Evolutionary conservation across 2,329 filamentous ascomycete genomes (phyloP).

Genomic region (Aspergillus brunneoviolaceus): DNA sequence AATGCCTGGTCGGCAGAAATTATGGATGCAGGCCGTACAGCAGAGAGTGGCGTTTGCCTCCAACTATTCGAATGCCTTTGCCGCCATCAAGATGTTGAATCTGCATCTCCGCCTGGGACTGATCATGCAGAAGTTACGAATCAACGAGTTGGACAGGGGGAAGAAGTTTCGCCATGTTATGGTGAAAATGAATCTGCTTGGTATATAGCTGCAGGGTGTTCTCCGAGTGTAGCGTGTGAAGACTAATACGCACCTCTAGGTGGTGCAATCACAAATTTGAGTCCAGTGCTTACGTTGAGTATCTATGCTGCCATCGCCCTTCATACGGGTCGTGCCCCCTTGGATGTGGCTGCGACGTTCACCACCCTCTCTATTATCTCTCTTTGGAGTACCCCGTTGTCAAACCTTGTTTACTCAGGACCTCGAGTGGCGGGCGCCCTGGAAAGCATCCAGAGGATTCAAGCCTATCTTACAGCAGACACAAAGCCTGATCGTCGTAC

Average conservation of each 20-base stretch:
- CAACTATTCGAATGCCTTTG: not conserved
- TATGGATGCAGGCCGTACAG: not conserved
- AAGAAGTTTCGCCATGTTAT: not conserved
- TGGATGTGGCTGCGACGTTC: not conserved
- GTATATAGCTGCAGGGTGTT: not conserved
- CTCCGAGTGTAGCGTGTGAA: not conserved
- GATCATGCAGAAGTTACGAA: not conserved
- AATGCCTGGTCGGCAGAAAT: not conserved
- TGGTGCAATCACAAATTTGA: not conserved
- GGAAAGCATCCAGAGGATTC: not conserved
- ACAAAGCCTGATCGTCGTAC: not conserved
- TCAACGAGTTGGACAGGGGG: not conserved
- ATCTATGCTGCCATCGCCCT: not conserved
- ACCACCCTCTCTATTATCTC: not conserved
- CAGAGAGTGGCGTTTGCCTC: not conserved
- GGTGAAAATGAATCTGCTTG: constrained; percentile 3
- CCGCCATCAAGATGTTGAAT: not conserved
- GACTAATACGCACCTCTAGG: not conserved
- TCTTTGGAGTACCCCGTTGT: not conserved
- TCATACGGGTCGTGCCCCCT: not conserved
- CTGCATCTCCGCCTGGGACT: not conserved
- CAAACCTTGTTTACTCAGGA: not conserved
- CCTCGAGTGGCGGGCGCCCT: not conserved
- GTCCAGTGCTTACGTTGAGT: not conserved
- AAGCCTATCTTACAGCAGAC: not conserved